Evolutionary conservation across 257 asterid species (phyloP).

Genomic region (Ajuga chamaepitys): DNA sequence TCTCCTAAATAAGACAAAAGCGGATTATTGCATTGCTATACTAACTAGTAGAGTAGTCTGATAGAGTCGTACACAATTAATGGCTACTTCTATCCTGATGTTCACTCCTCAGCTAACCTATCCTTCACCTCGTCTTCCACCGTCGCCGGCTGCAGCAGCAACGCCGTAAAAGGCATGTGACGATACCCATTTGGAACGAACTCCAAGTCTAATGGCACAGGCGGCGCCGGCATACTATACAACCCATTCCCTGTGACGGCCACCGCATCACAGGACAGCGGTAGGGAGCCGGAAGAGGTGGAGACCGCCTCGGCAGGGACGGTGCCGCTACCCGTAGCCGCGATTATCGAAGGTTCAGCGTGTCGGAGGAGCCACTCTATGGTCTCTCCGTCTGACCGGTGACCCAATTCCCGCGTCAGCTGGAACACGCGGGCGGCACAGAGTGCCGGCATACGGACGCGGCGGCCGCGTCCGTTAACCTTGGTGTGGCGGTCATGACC

Average conservation of each 20-base stretch:
- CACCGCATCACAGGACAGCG: conserved; percentile 17
- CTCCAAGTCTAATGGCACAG: conserved; percentile 32
- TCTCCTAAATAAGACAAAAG: not conserved
- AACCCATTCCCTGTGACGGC: not conserved
- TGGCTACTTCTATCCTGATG: not conserved
- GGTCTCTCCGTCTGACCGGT: conserved; percentile 77
- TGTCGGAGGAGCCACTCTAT: conserved; percentile 76
- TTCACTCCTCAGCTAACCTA: not conserved
- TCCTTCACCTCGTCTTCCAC: conserved; percentile 31
- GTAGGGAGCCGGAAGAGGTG: conserved; percentile 14
- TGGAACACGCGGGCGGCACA: conserved; percentile 83
- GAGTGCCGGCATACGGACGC: conserved; percentile 73
- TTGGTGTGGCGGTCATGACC: conserved; percentile 69
- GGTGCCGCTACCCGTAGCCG: conserved; percentile 67
- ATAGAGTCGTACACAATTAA: conserved; percentile 5
- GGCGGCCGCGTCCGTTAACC: conserved; percentile 84
- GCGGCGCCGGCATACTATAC: conserved; percentile 22
- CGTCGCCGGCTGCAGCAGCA: conserved; percentile 57
- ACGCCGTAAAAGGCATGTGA: conserved; percentile 61
- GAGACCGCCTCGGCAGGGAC: conserved; percentile 39
- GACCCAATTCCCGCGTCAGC: conserved; percentile 72
- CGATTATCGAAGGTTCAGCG: conserved; percentile 57
- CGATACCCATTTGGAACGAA: conserved; percentile 26
- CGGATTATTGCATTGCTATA: conserved; percentile 3
- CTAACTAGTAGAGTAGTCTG: too few species aligned